Base-by-base conservation (phyloP, 495 filamentous ascomycete genomes). In the Penicillium odoratum region DNA sequence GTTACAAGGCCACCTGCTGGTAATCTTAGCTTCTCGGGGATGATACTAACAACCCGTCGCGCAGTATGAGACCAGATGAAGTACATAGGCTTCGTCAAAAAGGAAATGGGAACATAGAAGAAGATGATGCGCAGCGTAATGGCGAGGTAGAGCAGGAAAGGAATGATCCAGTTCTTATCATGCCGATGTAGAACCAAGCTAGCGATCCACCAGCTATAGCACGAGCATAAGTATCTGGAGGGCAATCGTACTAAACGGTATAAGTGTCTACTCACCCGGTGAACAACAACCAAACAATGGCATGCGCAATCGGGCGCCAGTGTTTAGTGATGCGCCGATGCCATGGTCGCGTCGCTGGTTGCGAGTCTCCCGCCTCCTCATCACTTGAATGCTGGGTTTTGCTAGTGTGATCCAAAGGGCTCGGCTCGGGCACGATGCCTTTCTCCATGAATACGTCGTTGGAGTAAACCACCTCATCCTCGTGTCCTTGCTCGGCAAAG, bases 201-300 rank as follows among this genome's bases (percentile, higher is more conserved):
- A 44, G 86, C 88, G 56, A 94, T 92, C 91, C 90, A 96, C 92
- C 92, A 96, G 51, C 90, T 92, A 63, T 38, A 36, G 43, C 46
- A 45, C 25, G 13, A 50, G 56, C 29, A 56, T 63, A 15, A 63
- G 60, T 63, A 52, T 57, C 51, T 30, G 34, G 30, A 42, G n/a
- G 28, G 45, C 4, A 33, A 34, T 43, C 2, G 11, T 30, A 5
- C 43, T 31, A 21, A 21, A 31, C 28, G 36, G 2, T 7, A 26
- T 42, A 21, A 46, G 34, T 45, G 29, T 54, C 40, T 38, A 75
- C 82, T 74, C 66, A 86, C 80, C 83, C 85, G 44, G 85, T 88
- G 57, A 86, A 85, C 44, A 87, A 36, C 11, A 83, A 60, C 74
- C 77, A 85, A 45, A 82, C 68, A 40, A 80, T 69, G 16, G 80